Percentiles rank a stretch among this genome's conserved stretches.
phyloP scores from a whole-genome alignment of 2,329 filamentous ascomycete species.

The Colletotrichum chlorophyti region DNA sequence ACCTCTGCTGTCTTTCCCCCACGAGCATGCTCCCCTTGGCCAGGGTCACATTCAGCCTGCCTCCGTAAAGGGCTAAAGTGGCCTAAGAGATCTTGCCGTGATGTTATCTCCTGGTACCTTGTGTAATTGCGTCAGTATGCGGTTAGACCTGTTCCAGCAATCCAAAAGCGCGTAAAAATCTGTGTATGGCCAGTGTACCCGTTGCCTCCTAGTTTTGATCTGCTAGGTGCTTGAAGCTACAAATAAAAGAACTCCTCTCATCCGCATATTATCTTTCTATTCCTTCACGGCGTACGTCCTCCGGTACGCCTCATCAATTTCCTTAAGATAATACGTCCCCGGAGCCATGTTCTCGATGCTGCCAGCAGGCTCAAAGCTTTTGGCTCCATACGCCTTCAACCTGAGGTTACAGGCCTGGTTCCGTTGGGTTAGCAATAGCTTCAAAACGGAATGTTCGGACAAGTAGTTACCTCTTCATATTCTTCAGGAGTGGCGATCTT shows the following conservation, averaged over 20 bases:
- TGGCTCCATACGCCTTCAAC: conserved; percentile 10
- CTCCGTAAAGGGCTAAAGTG: no score
- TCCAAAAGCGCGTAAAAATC: background rate
- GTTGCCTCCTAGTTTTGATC: background rate
- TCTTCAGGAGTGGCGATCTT: background rate
- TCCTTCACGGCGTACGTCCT: background rate
- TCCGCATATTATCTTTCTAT: background rate
- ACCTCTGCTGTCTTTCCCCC: no score
- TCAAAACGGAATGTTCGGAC: accelerated
- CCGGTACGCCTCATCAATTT: conserved; percentile 1
- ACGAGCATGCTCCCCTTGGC: no score
- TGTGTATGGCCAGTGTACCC: background rate
- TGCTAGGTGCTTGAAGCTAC: background rate
- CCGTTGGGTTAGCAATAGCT: background rate
- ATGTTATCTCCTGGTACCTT: no score
- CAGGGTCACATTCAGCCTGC: no score
- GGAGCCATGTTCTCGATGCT: background rate
- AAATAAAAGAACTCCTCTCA: background rate
- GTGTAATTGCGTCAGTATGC: no score
- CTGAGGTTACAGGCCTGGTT: conserved; percentile 5
- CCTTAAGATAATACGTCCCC: background rate
- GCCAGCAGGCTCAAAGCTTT: background rate
- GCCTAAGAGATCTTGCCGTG: no score
- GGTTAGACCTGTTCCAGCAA: background rate
- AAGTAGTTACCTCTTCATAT: background rate